Conservation (phyloP, 345 rosid genomes). For the Cochlearia excelsa region DNA sequence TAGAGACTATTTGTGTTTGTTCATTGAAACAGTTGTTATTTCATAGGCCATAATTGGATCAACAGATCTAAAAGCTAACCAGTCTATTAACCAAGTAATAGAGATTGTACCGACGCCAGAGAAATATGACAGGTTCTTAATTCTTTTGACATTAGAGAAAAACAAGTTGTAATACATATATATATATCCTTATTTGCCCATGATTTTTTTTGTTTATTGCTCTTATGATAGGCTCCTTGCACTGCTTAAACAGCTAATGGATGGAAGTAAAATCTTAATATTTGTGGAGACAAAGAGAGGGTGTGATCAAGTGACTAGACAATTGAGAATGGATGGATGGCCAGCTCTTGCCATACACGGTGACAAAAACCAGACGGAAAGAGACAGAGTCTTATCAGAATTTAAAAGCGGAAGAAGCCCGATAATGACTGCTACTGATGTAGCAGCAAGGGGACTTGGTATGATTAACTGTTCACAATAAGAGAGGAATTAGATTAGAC, state of each 20-base stretch:
- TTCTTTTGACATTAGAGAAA: constrained; percentile 3
- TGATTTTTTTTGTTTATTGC: background rate
- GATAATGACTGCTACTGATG: constrained; percentile 97
- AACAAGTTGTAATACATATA: background rate
- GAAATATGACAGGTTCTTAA: constrained; percentile 81
- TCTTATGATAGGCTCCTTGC: constrained; percentile 55
- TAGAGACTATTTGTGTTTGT: constrained; percentile 3
- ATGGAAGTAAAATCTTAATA: constrained; percentile 79
- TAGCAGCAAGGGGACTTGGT: constrained; percentile 99
- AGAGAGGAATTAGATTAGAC: constrained; percentile 52
- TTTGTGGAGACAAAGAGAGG: constrained; percentile 93
- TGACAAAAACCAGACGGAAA: constrained; percentile 90
- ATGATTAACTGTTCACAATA: constrained; percentile 65
- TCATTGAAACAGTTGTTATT: constrained; percentile 4
- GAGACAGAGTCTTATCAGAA: constrained; percentile 95
- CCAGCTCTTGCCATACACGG: constrained; percentile 97
- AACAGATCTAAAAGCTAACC: constrained; percentile 80
- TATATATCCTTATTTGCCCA: background rate
- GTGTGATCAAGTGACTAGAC: constrained; percentile 93
- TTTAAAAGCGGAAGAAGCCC: constrained; percentile 92
- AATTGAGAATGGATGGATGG: constrained; percentile 99
- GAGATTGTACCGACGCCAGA: constrained; percentile 77
- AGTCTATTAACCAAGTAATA: constrained; percentile 81
- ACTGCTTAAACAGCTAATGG: constrained; percentile 75
- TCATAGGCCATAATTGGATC: constrained; percentile 84